phyloP scores from a whole-genome alignment of 176 grass and related monocot species.

The Carex myosuroides region DNA sequence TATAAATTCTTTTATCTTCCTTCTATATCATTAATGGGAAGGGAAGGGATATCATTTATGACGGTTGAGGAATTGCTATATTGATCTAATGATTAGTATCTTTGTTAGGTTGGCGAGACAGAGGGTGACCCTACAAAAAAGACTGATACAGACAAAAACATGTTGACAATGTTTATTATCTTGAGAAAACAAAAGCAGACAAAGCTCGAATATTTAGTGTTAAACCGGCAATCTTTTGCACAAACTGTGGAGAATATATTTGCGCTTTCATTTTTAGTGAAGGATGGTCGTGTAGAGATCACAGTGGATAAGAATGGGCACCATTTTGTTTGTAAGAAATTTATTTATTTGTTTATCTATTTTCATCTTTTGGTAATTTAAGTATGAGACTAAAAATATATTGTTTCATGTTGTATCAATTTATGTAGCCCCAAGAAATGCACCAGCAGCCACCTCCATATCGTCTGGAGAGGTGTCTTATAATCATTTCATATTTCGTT shows the following conservation, averaged over 20 bases:
- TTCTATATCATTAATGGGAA: background rate
- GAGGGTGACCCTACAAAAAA: slow-evolving; percentile 16
- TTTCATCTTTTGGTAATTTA: background rate
- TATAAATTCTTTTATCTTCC: background rate
- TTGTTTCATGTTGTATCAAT: background rate
- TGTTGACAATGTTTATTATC: slow-evolving; percentile 26
- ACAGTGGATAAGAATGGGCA: slow-evolving; percentile 8
- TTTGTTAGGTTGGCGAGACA: slow-evolving; percentile 26
- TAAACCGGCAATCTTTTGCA: slow-evolving; percentile 32
- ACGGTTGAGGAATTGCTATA: background rate
- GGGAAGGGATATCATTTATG: background rate
- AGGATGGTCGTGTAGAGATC: slow-evolving; percentile 34
- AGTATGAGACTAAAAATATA: background rate
- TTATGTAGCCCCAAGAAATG: slow-evolving; percentile 36
- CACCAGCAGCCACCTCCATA: slow-evolving; percentile 30
- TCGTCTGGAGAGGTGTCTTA: slow-evolving; percentile 21
- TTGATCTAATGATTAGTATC: background rate
- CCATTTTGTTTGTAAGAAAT: slow-evolving; percentile 34
- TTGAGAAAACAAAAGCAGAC: slow-evolving; percentile 15
- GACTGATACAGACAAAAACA: slow-evolving; percentile 29
- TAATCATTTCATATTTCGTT: slow-evolving; percentile 38
- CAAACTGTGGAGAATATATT: slow-evolving; percentile 45
- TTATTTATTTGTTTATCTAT: background rate
- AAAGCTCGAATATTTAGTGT: slow-evolving; percentile 30
- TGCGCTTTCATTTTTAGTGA: slow-evolving; percentile 42